phyloP scores from a whole-genome alignment of 306 rosid species.

The Amphicarpaea edgeworthii region DNA sequence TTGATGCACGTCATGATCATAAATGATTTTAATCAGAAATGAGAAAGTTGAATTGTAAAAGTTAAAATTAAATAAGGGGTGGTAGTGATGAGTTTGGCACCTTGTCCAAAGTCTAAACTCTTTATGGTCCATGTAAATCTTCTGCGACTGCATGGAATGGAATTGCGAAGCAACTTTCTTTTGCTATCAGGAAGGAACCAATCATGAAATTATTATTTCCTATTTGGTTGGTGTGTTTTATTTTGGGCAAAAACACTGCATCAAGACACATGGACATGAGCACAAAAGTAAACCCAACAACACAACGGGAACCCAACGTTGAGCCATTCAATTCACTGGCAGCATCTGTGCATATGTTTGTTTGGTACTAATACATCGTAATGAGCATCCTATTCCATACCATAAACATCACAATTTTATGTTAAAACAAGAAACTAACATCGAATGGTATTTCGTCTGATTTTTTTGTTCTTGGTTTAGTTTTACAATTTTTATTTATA shows the following conservation, averaged over 20 bases:
- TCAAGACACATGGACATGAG: background rate
- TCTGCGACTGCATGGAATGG: slow-evolving; percentile 35
- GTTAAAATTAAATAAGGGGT: slow-evolving; percentile 24
- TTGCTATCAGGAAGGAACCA: slow-evolving; percentile 18
- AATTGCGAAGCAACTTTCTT: slow-evolving; percentile 15
- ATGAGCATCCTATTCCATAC: slow-evolving; percentile 47
- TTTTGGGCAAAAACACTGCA: slow-evolving; percentile 23
- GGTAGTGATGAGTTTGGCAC: slow-evolving; percentile 51
- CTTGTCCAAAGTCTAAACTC: slow-evolving; percentile 34
- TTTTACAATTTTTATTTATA: background rate
- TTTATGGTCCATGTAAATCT: slow-evolving; percentile 38
- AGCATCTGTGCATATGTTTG: slow-evolving; percentile 38
- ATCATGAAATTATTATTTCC: background rate
- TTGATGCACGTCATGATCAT: slow-evolving; percentile 36
- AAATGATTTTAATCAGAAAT: slow-evolving; percentile 41
- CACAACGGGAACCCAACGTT: slow-evolving; percentile 19
- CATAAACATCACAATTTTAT: background rate
- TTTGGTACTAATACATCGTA: slow-evolving; percentile 37
- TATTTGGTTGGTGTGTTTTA: slow-evolving; percentile 38
- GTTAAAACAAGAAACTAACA: background rate
- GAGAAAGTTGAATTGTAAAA: slow-evolving; percentile 22
- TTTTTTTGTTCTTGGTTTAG: background rate
- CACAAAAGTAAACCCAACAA: slow-evolving; percentile 29
- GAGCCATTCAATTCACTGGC: slow-evolving; percentile 47
- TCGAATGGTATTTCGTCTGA: background rate